Conservation (phyloP, 345 rosid species). For the Euphorbia lathyris region DNA sequence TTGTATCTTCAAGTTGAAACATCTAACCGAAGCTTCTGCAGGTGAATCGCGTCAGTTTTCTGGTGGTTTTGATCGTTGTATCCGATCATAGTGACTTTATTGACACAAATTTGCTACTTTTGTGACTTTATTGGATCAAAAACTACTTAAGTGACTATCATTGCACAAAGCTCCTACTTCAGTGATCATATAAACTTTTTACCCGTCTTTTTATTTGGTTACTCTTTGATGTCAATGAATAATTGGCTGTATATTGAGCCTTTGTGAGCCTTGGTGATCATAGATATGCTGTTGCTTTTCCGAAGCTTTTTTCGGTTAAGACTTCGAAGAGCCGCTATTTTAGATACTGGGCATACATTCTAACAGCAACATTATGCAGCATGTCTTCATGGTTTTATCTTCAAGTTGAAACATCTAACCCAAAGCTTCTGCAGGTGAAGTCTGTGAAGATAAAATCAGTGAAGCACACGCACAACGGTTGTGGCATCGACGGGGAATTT, state of each 20-base stretch:
- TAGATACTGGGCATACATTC: background rate
- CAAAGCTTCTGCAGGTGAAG: slow-evolving; percentile 59
- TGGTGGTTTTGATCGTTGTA: too few relatives aligned
- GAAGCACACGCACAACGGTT: slow-evolving; percentile 72
- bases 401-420: slow-evolving; percentile 8
- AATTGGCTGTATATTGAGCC: background rate
- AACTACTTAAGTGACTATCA: too few relatives aligned
- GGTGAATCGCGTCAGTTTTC: too few relatives aligned
- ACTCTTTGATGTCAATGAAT: background rate
- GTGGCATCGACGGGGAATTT: slow-evolving; percentile 94
- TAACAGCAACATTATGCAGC: background rate
- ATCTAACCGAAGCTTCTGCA: too few relatives aligned
- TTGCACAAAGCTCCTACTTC: too few relatives aligned
- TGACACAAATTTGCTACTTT: too few relatives aligned
- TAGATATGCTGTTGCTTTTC: background rate
- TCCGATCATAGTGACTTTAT: too few relatives aligned
- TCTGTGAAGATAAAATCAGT: slow-evolving; percentile 85
- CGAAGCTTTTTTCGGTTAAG: too few relatives aligned
- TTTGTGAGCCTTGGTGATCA: background rate
- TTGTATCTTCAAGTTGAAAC: too few relatives aligned
- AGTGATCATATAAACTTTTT: too few relatives aligned
- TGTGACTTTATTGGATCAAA: too few relatives aligned
- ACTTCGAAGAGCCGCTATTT: background rate
- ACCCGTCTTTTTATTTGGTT: too few relatives aligned
- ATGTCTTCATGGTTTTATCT: background rate